Conservation (phyloP, 2,329 filamentous ascomycete species). For the Cladophialophora chaetospira region DNA sequence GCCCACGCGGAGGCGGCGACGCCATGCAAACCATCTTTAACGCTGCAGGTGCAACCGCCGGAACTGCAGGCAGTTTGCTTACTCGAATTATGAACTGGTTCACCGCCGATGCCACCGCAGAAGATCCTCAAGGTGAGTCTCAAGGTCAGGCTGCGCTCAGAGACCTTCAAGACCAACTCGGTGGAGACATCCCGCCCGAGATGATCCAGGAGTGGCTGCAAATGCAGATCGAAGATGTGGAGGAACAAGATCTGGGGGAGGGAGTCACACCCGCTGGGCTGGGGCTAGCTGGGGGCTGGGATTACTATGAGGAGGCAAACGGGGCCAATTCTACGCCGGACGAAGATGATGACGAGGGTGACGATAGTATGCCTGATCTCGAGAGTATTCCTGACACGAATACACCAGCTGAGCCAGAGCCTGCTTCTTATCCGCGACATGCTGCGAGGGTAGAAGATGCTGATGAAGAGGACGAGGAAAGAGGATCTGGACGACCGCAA, state of each 20-base stretch:
- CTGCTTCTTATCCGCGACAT: slow-evolving; percentile 15
- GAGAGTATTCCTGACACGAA: slow-evolving; percentile 22
- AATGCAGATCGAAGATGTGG: slow-evolving; percentile 24
- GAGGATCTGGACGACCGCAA: neutral
- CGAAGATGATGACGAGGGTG: slow-evolving; percentile 16
- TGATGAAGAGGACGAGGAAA: slow-evolving; percentile 22
- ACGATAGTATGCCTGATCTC: slow-evolving; percentile 30
- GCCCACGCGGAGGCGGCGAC: slow-evolving; percentile 1
- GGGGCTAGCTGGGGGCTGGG: slow-evolving; percentile 30
- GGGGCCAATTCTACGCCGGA: slow-evolving; percentile 13
- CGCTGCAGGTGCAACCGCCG: slow-evolving; percentile 25
- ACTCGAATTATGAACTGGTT: slow-evolving; percentile 32
- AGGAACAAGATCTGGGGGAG: slow-evolving; percentile 15
- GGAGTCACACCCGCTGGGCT: slow-evolving; percentile 22
- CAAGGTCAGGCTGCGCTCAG: slow-evolving; percentile 30
- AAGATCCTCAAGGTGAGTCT: slow-evolving; percentile 14
- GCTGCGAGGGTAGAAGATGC: slow-evolving; percentile 33
- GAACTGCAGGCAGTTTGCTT: slow-evolving; percentile 20
- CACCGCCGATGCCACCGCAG: slow-evolving; percentile 17
- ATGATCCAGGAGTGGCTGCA: slow-evolving; percentile 29
- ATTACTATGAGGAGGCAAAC: slow-evolving; percentile 29
- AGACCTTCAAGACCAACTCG: slow-evolving; percentile 27
- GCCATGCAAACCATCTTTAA: slow-evolving; percentile 29
- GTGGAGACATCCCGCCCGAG: slow-evolving; percentile 26
- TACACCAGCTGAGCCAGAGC: neutral